Evolutionary conservation across 1,284 basidiomycete species (phyloP).

Genomic region (Apiotrichum brassicae): DNA sequence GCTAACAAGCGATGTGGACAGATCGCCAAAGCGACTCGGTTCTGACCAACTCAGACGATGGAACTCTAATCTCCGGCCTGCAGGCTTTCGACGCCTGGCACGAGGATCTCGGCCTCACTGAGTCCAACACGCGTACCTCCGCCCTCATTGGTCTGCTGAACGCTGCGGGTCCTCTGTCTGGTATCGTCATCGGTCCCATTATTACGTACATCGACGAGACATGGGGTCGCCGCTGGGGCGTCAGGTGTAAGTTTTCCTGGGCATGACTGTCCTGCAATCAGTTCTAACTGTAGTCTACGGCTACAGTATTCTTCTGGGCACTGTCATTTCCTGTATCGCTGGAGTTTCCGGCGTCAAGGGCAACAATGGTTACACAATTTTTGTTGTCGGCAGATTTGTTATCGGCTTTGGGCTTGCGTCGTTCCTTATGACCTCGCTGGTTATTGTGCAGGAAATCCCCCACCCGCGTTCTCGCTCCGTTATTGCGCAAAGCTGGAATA

Average conservation of each 20-base stretch:
- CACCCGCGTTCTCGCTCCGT: conserved; percentile 40
- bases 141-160: conserved; percentile 43
- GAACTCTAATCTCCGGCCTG: conserved; percentile 44
- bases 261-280: neutral
- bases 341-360: conserved; percentile 38
- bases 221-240: conserved; percentile 45
- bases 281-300: conserved; percentile 39
- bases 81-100: conserved; percentile 46
- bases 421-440: conserved; percentile 47
- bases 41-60: conserved; percentile 40
- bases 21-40: neutral
- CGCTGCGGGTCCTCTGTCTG: conserved; percentile 39
- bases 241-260: conserved; percentile 40
- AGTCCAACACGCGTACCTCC: conserved; percentile 23
- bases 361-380: conserved; percentile 45
- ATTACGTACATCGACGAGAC: conserved; percentile 45
- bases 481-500: conserved; percentile 44
- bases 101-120: conserved; percentile 32
- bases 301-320: conserved; percentile 41
- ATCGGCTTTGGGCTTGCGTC: conserved; percentile 47
- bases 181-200: conserved; percentile 44
- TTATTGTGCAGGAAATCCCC: conserved; percentile 47
- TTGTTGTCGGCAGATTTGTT: conserved; percentile 40
- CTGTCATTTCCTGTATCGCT: conserved; percentile 42
- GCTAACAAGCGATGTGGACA: too few relatives aligned